Evolutionary conservation across 148 eudicot species (phyloP).

Genomic region (Rhododendron kiyosumense): DNA sequence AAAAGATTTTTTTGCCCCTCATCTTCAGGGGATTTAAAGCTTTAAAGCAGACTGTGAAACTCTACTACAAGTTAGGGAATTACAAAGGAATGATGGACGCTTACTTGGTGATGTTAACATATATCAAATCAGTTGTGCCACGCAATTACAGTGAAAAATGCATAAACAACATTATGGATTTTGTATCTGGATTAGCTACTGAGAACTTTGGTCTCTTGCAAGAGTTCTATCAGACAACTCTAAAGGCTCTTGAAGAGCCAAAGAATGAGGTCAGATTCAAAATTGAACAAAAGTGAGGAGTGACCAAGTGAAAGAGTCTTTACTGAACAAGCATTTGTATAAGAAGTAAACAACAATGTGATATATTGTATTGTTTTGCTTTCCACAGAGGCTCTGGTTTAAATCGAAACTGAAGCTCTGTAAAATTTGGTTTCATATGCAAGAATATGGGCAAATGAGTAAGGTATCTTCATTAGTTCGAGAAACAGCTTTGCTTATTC

Average conservation of each 20-base stretch:
- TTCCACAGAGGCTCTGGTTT: constrained; percentile 88
- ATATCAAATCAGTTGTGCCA: constrained; percentile 93
- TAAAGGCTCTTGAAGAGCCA: constrained; percentile 97
- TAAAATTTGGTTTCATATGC: constrained; percentile 98
- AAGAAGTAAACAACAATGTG: neutral
- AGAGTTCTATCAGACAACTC: constrained; percentile 89
- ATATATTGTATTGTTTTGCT: constrained; percentile 12
- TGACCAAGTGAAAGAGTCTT: neutral
- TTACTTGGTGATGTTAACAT: constrained; percentile 90
- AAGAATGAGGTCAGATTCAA: constrained; percentile 76
- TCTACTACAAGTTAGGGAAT: constrained; percentile 81
- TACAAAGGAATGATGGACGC: constrained; percentile 97
- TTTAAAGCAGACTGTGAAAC: constrained; percentile 93
- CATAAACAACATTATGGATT: constrained; percentile 97
- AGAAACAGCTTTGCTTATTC: neutral
- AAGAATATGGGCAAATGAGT: constrained; percentile 97
- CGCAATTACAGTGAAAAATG: constrained; percentile 97
- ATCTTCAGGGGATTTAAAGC: constrained; percentile 92
- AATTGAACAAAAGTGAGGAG: neutral
- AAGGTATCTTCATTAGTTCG: constrained; percentile 47
- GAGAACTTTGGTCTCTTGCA: constrained; percentile 86
- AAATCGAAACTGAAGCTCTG: constrained; percentile 97
- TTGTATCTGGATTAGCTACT: constrained; percentile 92
- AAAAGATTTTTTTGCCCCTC: neutral
- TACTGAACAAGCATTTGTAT: neutral